phyloP scores from a whole-genome alignment of 2,329 filamentous ascomycete species.

The Botrytis medusae region DNA sequence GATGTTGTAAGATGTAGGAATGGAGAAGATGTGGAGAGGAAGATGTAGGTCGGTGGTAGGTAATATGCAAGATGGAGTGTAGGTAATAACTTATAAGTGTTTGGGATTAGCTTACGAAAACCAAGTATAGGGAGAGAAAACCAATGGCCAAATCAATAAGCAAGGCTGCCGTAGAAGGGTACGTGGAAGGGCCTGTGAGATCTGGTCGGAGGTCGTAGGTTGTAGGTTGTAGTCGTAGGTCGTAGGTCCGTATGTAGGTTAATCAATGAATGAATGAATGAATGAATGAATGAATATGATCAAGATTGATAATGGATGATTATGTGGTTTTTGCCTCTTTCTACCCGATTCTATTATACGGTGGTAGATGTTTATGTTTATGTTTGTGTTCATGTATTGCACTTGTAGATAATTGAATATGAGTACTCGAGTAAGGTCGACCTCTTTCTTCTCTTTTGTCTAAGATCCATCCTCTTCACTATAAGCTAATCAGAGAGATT shows the following conservation, averaged over 20 bases:
- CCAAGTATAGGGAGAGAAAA: neutral
- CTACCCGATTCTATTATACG: neutral
- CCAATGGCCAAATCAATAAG: neutral
- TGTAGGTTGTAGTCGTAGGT: too few species aligned
- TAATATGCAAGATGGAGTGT: neutral
- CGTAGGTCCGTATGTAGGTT: too few species aligned
- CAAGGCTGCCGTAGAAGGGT: constrained; percentile 7
- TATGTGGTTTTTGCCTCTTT: neutral
- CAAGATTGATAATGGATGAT: neutral
- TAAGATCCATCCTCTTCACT: neutral
- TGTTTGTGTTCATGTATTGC: too few species aligned
- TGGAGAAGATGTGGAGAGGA: neutral
- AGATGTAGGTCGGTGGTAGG: neutral
- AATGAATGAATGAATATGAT: neutral
- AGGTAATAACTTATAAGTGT: neutral
- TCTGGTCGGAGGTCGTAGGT: too few species aligned
- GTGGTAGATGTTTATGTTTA: neutral
- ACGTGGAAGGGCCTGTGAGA: neutral
- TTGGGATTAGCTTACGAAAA: constrained; percentile 3
- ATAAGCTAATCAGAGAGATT: neutral
- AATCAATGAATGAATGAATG: too few species aligned
- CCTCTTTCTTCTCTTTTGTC: too few species aligned
- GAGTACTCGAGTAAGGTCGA: too few species aligned
- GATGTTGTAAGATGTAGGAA: neutral
- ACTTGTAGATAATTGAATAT: too few species aligned